phyloP scores from a whole-genome alignment of 192 early-diverging fungal species.

The Fimicolochytrium jonesii region DNA sequence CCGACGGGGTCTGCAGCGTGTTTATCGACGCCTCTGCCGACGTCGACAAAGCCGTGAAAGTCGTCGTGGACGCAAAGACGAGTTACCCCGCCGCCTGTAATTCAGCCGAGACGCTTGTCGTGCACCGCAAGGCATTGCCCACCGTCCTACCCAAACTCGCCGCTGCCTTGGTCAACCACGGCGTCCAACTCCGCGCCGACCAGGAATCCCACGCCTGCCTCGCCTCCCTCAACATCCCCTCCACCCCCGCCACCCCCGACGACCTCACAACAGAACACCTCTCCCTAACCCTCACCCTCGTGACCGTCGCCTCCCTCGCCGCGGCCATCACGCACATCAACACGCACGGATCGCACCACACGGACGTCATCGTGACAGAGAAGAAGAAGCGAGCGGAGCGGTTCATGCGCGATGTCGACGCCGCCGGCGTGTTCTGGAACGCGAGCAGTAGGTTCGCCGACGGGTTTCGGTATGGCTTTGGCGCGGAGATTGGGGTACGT shows the following conservation, averaged over 20 bases:
- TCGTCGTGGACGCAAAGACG: constrained; percentile 90
- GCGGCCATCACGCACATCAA: constrained; percentile 93
- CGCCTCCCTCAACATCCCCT: constrained; percentile 18
- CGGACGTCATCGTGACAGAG: constrained; percentile 91
- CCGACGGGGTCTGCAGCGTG: constrained; percentile 93
- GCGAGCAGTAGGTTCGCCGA: constrained; percentile 94
- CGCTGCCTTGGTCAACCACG: constrained; percentile 50
- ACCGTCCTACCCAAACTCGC: constrained; percentile 47
- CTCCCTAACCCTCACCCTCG: constrained; percentile 78
- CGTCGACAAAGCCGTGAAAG: constrained; percentile 64
- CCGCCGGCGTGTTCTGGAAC: constrained; percentile 98
- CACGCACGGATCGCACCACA: constrained; percentile 90
- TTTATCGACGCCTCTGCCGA: constrained; percentile 84
- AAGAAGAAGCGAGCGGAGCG: constrained; percentile 60
- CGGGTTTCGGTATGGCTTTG: constrained; percentile 98
- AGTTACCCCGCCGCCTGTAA: constrained; percentile 97
- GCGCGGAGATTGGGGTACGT: constrained; percentile 89
- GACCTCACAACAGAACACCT: constrained; percentile 93
- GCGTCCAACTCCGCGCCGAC: constrained; percentile 64
- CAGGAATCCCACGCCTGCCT: constrained; percentile 31
- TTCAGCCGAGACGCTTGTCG: constrained; percentile 85
- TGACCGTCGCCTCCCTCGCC: constrained; percentile 65
- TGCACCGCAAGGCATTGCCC: constrained; percentile 58
- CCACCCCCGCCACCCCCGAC: constrained; percentile 33
- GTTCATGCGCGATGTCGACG: constrained; percentile 91